Conservation (phyloP, 2,329 filamentous ascomycete species). For the Huntiella savannae region DNA sequence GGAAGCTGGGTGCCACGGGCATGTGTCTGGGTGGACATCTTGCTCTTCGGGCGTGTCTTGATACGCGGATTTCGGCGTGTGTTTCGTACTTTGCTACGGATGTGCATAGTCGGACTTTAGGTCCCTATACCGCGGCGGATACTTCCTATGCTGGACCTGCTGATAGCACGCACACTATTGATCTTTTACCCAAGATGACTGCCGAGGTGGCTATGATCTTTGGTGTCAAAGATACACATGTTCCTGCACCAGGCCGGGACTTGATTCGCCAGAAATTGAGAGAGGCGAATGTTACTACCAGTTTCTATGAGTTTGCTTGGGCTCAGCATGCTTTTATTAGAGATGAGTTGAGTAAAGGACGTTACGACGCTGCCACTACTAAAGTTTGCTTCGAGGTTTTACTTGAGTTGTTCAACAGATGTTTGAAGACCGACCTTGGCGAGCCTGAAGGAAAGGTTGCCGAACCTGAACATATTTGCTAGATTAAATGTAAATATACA, state of each 20-base stretch:
- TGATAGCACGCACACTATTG: constrained; percentile 31
- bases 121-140: constrained; percentile 34
- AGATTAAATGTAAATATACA: constrained; percentile 10
- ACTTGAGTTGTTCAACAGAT: constrained; percentile 64
- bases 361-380: constrained; percentile 72
- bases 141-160: constrained; percentile 19
- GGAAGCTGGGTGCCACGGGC: constrained; percentile 58
- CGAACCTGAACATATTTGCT: constrained; percentile 57
- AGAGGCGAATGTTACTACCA: constrained; percentile 53
- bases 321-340: constrained; percentile 90
- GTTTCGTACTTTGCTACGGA: constrained; percentile 90
- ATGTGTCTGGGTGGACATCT: constrained; percentile 93
- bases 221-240: constrained; percentile 77
- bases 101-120: constrained; percentile 63
- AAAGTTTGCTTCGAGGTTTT: constrained; percentile 85
- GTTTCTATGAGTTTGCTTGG: constrained; percentile 81
- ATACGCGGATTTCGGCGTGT: constrained; percentile 54
- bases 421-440: constrained; percentile 62
- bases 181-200: constrained; percentile 38
- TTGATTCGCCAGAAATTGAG: constrained; percentile 67
- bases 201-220: constrained; percentile 80
- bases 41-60: constrained; percentile 45
- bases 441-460: constrained; percentile 39
- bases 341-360: constrained; percentile 81
- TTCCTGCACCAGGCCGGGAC: constrained; percentile 65